A percentile compares a stretch with the other conserved stretches of the same genome.
Evolutionary conservation across 73 alveolate genomes (phyloP).

Genomic region (Paramecium pentaurelia): DNA sequence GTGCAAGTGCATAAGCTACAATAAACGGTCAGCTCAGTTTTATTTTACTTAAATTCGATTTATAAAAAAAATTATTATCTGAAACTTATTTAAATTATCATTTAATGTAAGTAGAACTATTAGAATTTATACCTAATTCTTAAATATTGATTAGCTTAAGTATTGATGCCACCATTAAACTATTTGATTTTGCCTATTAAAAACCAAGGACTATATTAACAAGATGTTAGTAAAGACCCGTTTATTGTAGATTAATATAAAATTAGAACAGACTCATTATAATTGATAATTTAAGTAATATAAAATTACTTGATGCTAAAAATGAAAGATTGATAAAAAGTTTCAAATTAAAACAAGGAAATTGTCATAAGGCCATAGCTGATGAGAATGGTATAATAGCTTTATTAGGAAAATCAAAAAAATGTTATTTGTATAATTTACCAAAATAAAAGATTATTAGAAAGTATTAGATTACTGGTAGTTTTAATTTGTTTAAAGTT

Average conservation of each 20-base stretch:
- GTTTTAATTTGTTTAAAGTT: not conserved
- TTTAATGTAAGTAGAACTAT: not conserved
- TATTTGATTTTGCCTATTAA: not conserved
- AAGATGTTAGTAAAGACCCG: not conserved
- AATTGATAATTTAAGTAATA: not conserved
- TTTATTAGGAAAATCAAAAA: not conserved
- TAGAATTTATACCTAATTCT: not conserved
- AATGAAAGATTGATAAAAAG: not conserved
- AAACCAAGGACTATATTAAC: not conserved
- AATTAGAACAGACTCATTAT: not conserved
- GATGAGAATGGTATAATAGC: not conserved
- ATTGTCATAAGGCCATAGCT: not conserved
- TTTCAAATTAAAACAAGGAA: not conserved
- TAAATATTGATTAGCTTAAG: not conserved
- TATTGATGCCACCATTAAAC: not conserved
- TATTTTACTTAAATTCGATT: not conserved
- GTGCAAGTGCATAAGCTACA: not conserved
- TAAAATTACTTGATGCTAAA: not conserved
- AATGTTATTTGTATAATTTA: not conserved
- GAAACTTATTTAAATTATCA: not conserved
- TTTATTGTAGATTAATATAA: not conserved
- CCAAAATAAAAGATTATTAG: not conserved
- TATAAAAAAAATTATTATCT: not conserved
- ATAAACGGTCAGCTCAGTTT: not conserved
- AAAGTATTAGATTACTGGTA: not conserved